Evolutionary conservation across 306 rosid genomes (phyloP).

Genomic region (Cucurbita moschata): DNA sequence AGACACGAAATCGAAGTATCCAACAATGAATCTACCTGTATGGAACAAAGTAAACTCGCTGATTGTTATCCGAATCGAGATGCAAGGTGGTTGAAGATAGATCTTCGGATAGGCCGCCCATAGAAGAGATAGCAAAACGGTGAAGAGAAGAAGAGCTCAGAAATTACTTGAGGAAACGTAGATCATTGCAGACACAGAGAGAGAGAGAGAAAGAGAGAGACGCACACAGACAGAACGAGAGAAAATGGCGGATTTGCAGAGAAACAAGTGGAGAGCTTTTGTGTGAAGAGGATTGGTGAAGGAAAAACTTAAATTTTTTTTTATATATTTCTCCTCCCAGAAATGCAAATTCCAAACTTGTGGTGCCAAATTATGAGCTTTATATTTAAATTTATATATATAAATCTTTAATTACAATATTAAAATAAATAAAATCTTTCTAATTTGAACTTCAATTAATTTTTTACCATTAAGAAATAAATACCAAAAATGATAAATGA

Average conservation of each 20-base stretch:
- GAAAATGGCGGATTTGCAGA: constrained; percentile 48
- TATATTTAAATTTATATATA: not conserved
- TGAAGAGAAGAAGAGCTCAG: constrained; percentile 9
- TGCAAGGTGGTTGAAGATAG: constrained; percentile 37
- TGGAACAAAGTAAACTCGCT: constrained; percentile 85
- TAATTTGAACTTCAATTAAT: too few species aligned
- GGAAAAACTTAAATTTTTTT: not conserved
- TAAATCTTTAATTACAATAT: too few species aligned
- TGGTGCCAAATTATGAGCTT: not conserved
- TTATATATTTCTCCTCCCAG: not conserved
- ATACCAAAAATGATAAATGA: too few species aligned
- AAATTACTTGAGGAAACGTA: constrained; percentile 18
- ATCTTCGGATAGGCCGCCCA: constrained; percentile 49
- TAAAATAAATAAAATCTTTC: too few species aligned
- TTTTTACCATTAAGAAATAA: too few species aligned
- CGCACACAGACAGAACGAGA: constrained; percentile 10
- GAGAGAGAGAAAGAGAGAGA: not conserved
- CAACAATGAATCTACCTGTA: constrained; percentile 43
- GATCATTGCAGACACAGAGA: constrained; percentile 18
- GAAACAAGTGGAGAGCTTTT: constrained; percentile 37
- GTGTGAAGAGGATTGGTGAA: constrained; percentile 35
- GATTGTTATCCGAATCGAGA: constrained; percentile 38
- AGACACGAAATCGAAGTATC: constrained; percentile 11
- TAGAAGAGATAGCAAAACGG: constrained; percentile 10
- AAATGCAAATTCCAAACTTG: not conserved